phyloP scores from a whole-genome alignment of 2,329 filamentous ascomycete species.

The Decorospora gaudefroyi region DNA sequence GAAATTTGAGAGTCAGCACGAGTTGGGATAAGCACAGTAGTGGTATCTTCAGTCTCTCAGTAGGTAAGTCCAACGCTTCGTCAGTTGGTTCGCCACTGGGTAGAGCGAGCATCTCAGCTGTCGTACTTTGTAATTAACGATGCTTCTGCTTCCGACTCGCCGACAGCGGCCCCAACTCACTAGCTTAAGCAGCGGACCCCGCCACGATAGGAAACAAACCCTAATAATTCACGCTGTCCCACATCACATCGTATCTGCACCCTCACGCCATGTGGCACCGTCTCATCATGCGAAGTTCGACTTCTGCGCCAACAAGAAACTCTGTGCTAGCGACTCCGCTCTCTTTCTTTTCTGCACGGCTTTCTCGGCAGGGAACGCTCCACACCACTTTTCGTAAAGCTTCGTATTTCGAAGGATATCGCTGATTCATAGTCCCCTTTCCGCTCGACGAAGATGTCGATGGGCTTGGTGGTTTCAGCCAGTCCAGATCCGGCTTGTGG shows the following conservation, averaged over 20 bases:
- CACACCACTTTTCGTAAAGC: too few species aligned
- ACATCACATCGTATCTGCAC: constrained; percentile 5
- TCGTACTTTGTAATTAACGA: too few species aligned
- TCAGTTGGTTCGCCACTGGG: too few species aligned
- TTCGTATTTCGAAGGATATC: constrained; percentile 21
- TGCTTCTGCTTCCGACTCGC: constrained; percentile 4
- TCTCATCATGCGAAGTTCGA: background rate
- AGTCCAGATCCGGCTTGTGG: constrained; percentile 7
- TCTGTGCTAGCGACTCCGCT: too few species aligned
- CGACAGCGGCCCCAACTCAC: constrained; percentile 3
- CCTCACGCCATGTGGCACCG: constrained; percentile 4
- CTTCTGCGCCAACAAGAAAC: background rate
- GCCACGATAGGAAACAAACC: constrained; percentile 8
- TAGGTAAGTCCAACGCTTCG: too few species aligned
- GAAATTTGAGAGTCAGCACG: too few species aligned
- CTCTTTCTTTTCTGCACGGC: too few species aligned
- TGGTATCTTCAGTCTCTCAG: too few species aligned
- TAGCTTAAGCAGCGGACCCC: background rate
- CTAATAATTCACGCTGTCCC: constrained; percentile 9
- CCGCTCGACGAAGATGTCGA: constrained; percentile 2
- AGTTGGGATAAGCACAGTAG: too few species aligned
- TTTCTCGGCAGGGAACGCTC: too few species aligned
- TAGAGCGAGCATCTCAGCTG: too few species aligned
- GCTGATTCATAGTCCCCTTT: constrained; percentile 4
- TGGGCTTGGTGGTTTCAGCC: constrained; percentile 13